phyloP scores from a whole-genome alignment of 2,329 filamentous ascomycete genomes.

The Diaporthe vaccinii region DNA sequence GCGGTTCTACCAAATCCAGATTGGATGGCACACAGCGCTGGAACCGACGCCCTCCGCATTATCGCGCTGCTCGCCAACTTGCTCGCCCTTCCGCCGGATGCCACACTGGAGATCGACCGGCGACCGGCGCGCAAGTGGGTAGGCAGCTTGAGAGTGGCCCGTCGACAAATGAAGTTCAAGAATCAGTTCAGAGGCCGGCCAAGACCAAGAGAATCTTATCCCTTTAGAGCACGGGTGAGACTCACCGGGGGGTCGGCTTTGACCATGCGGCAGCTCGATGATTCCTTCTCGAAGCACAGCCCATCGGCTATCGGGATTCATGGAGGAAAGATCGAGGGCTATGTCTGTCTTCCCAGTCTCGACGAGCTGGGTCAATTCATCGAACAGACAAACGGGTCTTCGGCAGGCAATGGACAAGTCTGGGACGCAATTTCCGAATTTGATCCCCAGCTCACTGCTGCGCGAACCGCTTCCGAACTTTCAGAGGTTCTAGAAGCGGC shows the following conservation, averaged over 20 bases:
- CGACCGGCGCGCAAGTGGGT: slow-evolving; percentile 18
- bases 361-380: slow-evolving; percentile 14
- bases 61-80: slow-evolving; percentile 14
- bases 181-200: slow-evolving; percentile 16
- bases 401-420: slow-evolving; percentile 7
- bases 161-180: neutral
- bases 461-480: slow-evolving; percentile 17
- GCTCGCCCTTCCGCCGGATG: neutral
- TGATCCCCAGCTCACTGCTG: slow-evolving; percentile 4
- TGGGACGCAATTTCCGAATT: slow-evolving; percentile 21
- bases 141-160: neutral
- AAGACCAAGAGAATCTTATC: slow-evolving; percentile 3
- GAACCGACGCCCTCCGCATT: slow-evolving; percentile 16
- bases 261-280: neutral
- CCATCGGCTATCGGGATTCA: slow-evolving; percentile 10
- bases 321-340: slow-evolving; percentile 1
- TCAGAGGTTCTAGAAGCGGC: neutral
- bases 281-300: slow-evolving; percentile 6
- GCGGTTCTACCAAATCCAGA: slow-evolving; percentile 6
- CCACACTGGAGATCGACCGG: neutral
- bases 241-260: slow-evolving; percentile 5
- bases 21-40: slow-evolving; percentile 11
- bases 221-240: slow-evolving; percentile 13
- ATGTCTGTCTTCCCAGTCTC: slow-evolving; percentile 18
- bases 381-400: slow-evolving; percentile 8